These are phyloP conservation scores for Pichia sp. DNA, from an alignment of 1,139 yeast species.

Conservation along the genomic window DNA sequence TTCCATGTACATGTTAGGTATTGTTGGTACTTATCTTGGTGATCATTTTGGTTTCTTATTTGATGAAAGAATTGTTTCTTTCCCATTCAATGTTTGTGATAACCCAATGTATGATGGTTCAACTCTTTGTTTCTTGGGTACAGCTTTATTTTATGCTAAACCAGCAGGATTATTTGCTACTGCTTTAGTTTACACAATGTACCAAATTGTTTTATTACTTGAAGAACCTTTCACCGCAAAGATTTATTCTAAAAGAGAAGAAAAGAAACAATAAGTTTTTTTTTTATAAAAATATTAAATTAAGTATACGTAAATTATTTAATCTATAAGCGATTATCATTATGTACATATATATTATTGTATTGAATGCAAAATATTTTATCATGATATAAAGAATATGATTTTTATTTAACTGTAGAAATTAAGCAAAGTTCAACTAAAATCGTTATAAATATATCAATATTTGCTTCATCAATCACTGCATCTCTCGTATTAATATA, in stretches of 20 bases:
- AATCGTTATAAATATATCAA: not conserved
- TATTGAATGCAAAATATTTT: not conserved
- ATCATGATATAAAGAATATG: not conserved
- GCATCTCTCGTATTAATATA: slow-evolving; percentile 5
- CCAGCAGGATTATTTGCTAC: slow-evolving; percentile 81
- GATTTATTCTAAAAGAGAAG: slow-evolving; percentile 66
- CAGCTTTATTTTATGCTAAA: slow-evolving; percentile 81
- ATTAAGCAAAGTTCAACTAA: slow-evolving; percentile 4
- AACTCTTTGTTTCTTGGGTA: slow-evolving; percentile 80
- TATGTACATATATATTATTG: not conserved
- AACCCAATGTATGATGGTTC: slow-evolving; percentile 98
- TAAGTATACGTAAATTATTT: slow-evolving; percentile 13
- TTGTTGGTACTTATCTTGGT: slow-evolving; percentile 94
- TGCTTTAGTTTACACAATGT: slow-evolving; percentile 70
- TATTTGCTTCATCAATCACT: slow-evolving; percentile 1
- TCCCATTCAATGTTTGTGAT: slow-evolving; percentile 85
- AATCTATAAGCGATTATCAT: not conserved
- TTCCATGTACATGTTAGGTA: slow-evolving; percentile 92
- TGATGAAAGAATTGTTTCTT: slow-evolving; percentile 83
- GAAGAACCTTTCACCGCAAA: slow-evolving; percentile 96
- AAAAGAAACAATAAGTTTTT: slow-evolving; percentile 25
- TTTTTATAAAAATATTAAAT: too few species aligned
- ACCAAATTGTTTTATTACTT: slow-evolving; percentile 71
- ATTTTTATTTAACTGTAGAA: not conserved
- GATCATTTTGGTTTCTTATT: slow-evolving; percentile 95